Evolutionary conservation across 1,284 basidiomycete genomes (phyloP).

Genomic region (Microbotryum lychnidis-dioicae): DNA sequence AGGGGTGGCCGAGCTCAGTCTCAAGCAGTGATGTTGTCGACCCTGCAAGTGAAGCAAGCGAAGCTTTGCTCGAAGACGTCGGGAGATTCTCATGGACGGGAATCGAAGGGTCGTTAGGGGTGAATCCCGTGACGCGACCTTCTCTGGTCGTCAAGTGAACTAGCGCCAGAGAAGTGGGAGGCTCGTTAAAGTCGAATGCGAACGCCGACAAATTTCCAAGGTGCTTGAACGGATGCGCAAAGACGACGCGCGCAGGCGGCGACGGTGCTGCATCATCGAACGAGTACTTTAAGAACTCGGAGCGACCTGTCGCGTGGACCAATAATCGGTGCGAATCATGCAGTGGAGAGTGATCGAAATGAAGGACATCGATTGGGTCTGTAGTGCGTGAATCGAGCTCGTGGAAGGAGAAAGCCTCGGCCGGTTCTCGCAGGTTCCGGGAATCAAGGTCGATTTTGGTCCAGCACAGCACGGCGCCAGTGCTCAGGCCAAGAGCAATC

Average conservation of each 20-base stretch:
- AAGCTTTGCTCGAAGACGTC: not conserved
- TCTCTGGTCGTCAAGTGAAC: not conserved
- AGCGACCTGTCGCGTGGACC: slow-evolving; percentile 2
- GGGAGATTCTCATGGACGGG: not conserved
- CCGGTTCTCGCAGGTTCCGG: not conserved
- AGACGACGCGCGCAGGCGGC: not conserved
- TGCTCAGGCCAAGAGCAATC: slow-evolving; percentile 25
- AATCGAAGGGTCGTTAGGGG: not conserved
- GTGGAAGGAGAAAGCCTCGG: slow-evolving; percentile 4
- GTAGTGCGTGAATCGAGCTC: not conserved
- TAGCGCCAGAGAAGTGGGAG: not conserved
- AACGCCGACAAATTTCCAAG: slow-evolving; percentile 17
- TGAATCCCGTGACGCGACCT: not conserved
- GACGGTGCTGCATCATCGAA: not conserved
- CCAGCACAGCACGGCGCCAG: slow-evolving; percentile 23
- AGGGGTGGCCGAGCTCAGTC: not conserved
- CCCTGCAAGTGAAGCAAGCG: not conserved
- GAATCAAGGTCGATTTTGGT: slow-evolving; percentile 2
- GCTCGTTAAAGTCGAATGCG: slow-evolving; percentile 25
- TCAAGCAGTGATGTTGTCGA: not conserved
- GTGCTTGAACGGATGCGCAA: slow-evolving; percentile 12
- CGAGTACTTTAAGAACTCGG: slow-evolving; percentile 5
- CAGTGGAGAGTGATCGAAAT: no score
- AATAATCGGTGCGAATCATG: slow-evolving; percentile 1
- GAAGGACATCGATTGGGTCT: not conserved